These are phyloP conservation scores for Spiromastix sp. DNA, from an alignment of 2,329 filamentous ascomycete species.

Conservation along the genomic window DNA sequence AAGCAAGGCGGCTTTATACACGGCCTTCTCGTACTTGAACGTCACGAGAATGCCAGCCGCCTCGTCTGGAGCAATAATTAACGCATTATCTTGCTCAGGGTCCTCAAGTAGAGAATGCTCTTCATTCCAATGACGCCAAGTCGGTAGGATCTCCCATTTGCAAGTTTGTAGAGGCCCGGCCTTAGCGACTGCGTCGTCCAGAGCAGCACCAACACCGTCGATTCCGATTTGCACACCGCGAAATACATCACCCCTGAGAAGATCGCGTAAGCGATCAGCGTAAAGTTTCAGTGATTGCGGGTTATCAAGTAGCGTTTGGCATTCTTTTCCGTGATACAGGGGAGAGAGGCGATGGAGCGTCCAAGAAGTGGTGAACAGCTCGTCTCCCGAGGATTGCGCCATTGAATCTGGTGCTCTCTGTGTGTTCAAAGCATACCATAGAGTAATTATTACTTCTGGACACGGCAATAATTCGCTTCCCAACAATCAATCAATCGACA, in stretches of 20 bases:
- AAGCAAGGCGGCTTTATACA: constrained; percentile 41
- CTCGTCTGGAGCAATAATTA: constrained; percentile 14
- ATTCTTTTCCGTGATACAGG: constrained; percentile 38
- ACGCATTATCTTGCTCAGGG: constrained; percentile 17
- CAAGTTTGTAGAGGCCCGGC: constrained; percentile 40
- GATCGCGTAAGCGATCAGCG: constrained; percentile 37
- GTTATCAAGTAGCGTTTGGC: constrained; percentile 24
- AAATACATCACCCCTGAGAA: constrained; percentile 40
- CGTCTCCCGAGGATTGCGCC: constrained; percentile 8
- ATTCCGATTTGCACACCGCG: constrained; percentile 34
- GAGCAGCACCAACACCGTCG: constrained; percentile 17
- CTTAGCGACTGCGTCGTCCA: constrained; percentile 31
- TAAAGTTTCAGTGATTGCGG: constrained; percentile 32
- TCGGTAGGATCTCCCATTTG: constrained; percentile 31
- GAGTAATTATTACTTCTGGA: not conserved
- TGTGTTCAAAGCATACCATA: not conserved
- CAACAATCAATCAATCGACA: not conserved
- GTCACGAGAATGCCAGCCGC: constrained; percentile 37
- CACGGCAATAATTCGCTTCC: not conserved
- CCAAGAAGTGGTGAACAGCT: constrained; percentile 44
- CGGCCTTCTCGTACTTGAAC: constrained; percentile 35
- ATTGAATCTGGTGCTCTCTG: constrained; percentile 2
- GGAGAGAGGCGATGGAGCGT: constrained; percentile 44
- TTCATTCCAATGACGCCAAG: constrained; percentile 22
- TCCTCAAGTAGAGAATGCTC: constrained; percentile 13